Conservation (phyloP, 768 basidiomycete genomes). For the Gloeophyllum trabeum region DNA sequence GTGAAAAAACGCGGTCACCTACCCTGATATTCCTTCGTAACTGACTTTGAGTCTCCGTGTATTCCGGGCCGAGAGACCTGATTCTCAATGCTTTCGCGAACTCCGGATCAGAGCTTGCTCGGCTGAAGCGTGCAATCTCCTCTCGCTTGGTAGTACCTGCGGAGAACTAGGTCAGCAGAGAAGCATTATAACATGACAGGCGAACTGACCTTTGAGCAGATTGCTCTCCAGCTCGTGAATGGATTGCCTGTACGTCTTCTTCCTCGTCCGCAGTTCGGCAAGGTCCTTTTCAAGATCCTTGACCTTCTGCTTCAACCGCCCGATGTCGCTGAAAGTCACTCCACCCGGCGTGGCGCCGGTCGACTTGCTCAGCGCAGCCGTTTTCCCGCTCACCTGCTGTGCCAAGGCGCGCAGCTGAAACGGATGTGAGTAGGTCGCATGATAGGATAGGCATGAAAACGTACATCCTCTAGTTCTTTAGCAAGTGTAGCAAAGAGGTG, state of each 20-base stretch:
- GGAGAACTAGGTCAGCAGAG: constrained; percentile 2
- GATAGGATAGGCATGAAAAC: constrained; percentile 15
- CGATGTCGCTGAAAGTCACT: constrained; percentile 44
- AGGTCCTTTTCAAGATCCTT: constrained; percentile 40
- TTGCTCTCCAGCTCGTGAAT: constrained; percentile 51
- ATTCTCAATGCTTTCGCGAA: constrained; percentile 41
- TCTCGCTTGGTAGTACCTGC: constrained; percentile 74
- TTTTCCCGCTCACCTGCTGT: not conserved
- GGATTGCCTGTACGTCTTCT: constrained; percentile 24
- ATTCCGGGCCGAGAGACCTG: constrained; percentile 57
- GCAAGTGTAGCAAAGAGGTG: constrained; percentile 32
- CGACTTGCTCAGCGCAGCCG: not conserved
- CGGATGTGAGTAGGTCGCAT: not conserved
- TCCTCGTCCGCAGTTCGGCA: constrained; percentile 23
- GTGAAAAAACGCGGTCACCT: constrained; percentile 12
- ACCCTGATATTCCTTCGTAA: constrained; percentile 67
- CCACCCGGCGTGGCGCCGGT: constrained; percentile 19
- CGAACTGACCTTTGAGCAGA: constrained; percentile 49
- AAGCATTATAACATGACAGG: not conserved
- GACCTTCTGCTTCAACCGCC: constrained; percentile 38
- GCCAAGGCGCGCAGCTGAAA: constrained; percentile 2
- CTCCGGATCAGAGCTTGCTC: constrained; percentile 67
- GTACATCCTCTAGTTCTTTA: constrained; percentile 49
- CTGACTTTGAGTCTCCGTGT: constrained; percentile 70
- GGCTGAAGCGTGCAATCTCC: constrained; percentile 71